Evolutionary conservation across 306 rosid species (phyloP), one percentile per base, ranked within the genome.

Genomic region (barrel medic (Medicago truncatula)): DNA sequence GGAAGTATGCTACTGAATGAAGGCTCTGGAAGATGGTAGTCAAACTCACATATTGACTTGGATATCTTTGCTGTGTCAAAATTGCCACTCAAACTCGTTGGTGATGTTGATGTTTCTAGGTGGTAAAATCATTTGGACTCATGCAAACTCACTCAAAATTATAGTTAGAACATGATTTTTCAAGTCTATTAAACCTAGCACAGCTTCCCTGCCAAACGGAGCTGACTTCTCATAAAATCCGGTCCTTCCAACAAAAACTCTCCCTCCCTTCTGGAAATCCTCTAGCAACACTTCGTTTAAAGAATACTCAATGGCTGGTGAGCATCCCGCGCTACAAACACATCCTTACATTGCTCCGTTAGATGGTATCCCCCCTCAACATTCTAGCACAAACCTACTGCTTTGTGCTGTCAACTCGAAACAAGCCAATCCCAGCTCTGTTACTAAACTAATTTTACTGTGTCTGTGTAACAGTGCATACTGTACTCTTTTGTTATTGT

Each of bases 111-210:
- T 10, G 31, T 57, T 57, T 9, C 14, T 20, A 57, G 62, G 34
- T 57, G 10, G 36, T 57, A 57, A 57, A 54, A 20, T 60, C 67
- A 60, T 60, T 28, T 60, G 3, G 66, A 60, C 9, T 4, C 20
- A 2, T 60, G 67, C 67, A 60, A 60, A 28, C 18, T 25, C 11
- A 7, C 40, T 60, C 17, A 15, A 60, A 60, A 60, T 60, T 60
- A 11, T 8, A 28, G 67, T 60, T 60, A 60, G 18, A 60, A 31
- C 41, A 2, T 2, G 5, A 13, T 60, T 60, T 31, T 28, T 4
- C 41, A 13, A 60, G 18, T 31, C 40, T 13, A 60, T 60, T 40
- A 60, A 60, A 60, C 67, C 39, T 28, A 60, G 44, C 67, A 62
- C 34, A 54, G 60, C 10, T 54, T 54, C 60, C 28, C 25, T 54